Evolutionary conservation across 2,329 filamentous ascomycete species (phyloP).

Genomic region (Zymoseptoria crescenta): DNA sequence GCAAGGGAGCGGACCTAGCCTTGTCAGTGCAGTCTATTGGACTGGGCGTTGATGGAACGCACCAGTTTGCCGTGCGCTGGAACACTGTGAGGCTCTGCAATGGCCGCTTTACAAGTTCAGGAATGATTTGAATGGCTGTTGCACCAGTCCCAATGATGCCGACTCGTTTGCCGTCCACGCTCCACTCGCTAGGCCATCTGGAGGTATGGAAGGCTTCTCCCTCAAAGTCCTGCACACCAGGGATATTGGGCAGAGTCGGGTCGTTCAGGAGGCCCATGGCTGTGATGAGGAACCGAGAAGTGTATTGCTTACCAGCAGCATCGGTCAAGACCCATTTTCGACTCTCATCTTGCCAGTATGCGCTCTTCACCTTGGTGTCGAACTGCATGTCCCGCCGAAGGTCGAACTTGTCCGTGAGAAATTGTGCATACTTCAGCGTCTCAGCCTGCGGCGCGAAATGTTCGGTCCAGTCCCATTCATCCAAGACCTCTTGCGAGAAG

Average conservation of each 20-base stretch:
- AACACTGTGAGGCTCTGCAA: conserved; percentile 47
- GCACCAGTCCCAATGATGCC: conserved; percentile 38
- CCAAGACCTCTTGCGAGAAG: conserved; percentile 35
- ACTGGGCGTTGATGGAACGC: not conserved
- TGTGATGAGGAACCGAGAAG: conserved; percentile 32
- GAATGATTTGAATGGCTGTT: conserved; percentile 33
- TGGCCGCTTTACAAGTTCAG: conserved; percentile 22
- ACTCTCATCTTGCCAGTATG: conserved; percentile 28
- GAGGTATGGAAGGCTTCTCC: conserved; percentile 34
- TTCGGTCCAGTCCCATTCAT: conserved; percentile 37
- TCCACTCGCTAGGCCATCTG: conserved; percentile 30
- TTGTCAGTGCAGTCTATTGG: not conserved
- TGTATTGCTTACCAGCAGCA: conserved; percentile 26
- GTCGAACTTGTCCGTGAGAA: conserved; percentile 40
- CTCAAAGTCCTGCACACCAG: conserved; percentile 30
- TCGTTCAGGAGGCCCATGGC: conserved; percentile 34
- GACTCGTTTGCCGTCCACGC: conserved; percentile 30
- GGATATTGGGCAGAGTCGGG: conserved; percentile 29
- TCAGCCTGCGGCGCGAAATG: conserved; percentile 32
- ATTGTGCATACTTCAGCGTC: conserved; percentile 44
- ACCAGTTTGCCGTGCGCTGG: conserved; percentile 56
- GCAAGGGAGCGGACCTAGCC: conserved; percentile 18
- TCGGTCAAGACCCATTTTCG: conserved; percentile 30
- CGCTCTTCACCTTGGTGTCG: conserved; percentile 31
- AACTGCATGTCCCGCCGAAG: conserved; percentile 35